phyloP scores from a whole-genome alignment of 1,284 basidiomycete genomes.

The Rhodotorula mucilaginosa region DNA sequence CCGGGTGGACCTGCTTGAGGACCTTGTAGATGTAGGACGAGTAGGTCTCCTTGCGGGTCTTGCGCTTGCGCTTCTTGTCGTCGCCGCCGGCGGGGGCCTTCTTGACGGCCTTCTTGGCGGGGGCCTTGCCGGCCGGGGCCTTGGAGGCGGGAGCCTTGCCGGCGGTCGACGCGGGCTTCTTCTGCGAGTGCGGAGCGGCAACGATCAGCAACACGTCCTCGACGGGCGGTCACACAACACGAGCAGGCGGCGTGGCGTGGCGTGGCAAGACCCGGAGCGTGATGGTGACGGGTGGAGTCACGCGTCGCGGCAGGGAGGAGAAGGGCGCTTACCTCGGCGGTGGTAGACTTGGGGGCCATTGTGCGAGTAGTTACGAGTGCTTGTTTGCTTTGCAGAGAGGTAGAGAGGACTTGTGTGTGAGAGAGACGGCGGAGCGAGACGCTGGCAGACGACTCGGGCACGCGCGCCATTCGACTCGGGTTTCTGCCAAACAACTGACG shows the following conservation, averaged over 20 bases:
- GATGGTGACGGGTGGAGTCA: background rate
- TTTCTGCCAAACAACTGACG: too few relatives aligned
- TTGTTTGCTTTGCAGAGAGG: background rate
- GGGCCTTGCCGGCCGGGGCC: slow-evolving; percentile 70
- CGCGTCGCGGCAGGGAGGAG: too few relatives aligned
- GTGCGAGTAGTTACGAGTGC: slow-evolving; percentile 16
- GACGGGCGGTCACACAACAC: too few relatives aligned
- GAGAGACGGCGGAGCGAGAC: slow-evolving; percentile 4
- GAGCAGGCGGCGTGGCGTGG: too few relatives aligned
- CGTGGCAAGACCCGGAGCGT: slow-evolving; percentile 4
- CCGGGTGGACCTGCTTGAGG: slow-evolving; percentile 81
- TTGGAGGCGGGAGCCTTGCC: slow-evolving; percentile 62
- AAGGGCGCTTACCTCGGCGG: slow-evolving; percentile 52
- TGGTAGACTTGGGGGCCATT: slow-evolving; percentile 78
- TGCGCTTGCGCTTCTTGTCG: slow-evolving; percentile 87
- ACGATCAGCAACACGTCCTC: too few relatives aligned
- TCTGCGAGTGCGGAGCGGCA: slow-evolving; percentile 4
- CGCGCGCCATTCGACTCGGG: background rate
- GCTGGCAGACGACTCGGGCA: slow-evolving; percentile 11
- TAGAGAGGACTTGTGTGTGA: background rate
- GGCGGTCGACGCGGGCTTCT: slow-evolving; percentile 44
- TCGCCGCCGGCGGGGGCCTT: slow-evolving; percentile 56
- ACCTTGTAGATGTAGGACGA: slow-evolving; percentile 50
- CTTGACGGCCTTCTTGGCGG: slow-evolving; percentile 63
- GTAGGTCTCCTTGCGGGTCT: slow-evolving; percentile 54